Evolutionary conservation across 352 stramenopile genomes (phyloP), one percentile per base, ranked within the genome.

Genomic region (Phytophthora crassamura): DNA sequence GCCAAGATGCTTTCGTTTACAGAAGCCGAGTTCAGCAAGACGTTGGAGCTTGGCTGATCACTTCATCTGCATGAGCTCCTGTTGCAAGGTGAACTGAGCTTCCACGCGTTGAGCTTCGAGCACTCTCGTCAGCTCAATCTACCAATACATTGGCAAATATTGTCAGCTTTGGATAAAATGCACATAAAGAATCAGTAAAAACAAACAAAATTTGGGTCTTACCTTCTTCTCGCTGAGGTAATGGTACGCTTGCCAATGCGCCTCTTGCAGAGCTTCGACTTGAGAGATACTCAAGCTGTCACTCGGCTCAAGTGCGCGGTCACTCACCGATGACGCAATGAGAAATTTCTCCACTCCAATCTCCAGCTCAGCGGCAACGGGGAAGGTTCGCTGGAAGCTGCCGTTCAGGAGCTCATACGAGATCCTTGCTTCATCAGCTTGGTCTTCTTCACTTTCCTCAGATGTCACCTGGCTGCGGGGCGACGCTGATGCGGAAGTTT

Each of bases 1-100:
- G 86, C 86, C 59, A 93, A 92, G 64, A 90, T 95, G 84, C 68
- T 95, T 32, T 93, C 86, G 33, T 93, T 93, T 67, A 93, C 86
- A 36, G 83, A 95, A 34, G 82, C 90, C 39, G 83, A 93, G 49
- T 95, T 93, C 64, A 91, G 80, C 69, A 87, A 90, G 50, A 91
- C 82, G 18, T 69, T 93, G 14, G 78, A 93, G 36, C 54, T 89
- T 16, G 77, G 78, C 6, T 90, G 28, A 39, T 75, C 48, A 76
- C 38, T 81, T 67, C 22, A 90, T 67, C 2, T 85, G 66, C 45
- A 89, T 74, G 9, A 94, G 74, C 41, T 91, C 82, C 11, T 88
- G 72, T 30, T 91, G 74, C 38, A 95, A 69, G 5, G 78, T 66
- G 16, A 91, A 84, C 48, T 88, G 75, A 6, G 80, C 87, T 49